These are phyloP conservation scores for Thelonectria rubi DNA, from an alignment of 2,329 filamentous ascomycete species.

Conservation along the genomic window DNA sequence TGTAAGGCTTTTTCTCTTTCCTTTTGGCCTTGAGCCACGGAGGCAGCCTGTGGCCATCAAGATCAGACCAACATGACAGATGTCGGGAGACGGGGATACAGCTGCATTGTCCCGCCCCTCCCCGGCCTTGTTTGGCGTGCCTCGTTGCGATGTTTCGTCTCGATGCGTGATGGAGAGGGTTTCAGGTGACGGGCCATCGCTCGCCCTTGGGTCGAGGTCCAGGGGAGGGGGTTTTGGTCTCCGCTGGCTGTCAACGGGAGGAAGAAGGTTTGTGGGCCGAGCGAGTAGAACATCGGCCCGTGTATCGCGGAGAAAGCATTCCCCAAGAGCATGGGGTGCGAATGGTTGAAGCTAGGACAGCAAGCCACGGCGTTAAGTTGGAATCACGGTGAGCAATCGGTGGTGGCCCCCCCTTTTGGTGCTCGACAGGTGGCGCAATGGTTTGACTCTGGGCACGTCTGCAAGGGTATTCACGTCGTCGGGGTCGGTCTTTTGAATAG, in stretches of 20 bases:
- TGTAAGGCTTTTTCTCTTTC: too few species aligned
- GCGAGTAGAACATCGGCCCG: neutral
- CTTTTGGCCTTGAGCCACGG: neutral
- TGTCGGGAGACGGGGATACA: neutral
- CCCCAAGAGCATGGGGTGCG: neutral
- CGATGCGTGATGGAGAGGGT: constrained; percentile 13
- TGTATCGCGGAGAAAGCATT: neutral
- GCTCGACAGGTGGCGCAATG: constrained; percentile 7
- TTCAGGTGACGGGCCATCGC: constrained; percentile 19
- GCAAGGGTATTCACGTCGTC: neutral
- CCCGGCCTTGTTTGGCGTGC: neutral
- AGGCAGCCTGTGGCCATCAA: neutral
- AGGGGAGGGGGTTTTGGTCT: neutral
- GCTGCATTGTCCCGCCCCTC: neutral
- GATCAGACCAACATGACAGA: neutral
- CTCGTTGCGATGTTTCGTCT: constrained; percentile 8
- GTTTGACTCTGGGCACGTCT: constrained; percentile 1
- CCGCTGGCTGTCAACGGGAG: constrained; percentile 1
- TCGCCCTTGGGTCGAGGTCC: neutral
- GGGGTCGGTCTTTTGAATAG: neutral
- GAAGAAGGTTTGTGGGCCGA: neutral
- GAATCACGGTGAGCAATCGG: neutral
- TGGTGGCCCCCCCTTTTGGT: too few species aligned
- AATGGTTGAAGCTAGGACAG: neutral
- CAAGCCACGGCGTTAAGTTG: neutral